A percentile compares a stretch with the other conserved stretches of the same genome.
phyloP scores from a whole-genome alignment of 257 asterid species.

The Asclepias syriaca region DNA sequence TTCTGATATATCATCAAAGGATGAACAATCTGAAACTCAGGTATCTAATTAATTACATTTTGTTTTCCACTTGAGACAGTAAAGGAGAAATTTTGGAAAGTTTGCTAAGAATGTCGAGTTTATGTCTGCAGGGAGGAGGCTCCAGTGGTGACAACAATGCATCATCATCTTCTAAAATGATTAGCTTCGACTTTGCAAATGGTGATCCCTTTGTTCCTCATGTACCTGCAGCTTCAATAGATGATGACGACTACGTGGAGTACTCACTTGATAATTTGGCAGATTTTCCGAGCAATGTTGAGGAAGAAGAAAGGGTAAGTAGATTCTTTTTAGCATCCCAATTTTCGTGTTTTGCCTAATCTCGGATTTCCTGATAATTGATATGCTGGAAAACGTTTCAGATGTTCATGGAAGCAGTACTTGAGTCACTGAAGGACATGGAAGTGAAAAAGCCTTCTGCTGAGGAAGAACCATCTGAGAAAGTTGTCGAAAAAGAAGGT shows the following conservation, averaged over 20 bases:
- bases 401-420: constrained; percentile 83
- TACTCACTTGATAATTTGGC: constrained; percentile 59
- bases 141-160: constrained; percentile 43
- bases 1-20: constrained; percentile 58
- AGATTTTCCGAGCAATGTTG: constrained; percentile 73
- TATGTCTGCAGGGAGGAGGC: constrained; percentile 49
- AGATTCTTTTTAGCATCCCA: neutral
- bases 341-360: neutral
- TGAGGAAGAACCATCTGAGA: constrained; percentile 28
- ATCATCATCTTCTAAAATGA: constrained; percentile 74
- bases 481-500: constrained; percentile 23
- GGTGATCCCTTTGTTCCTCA: constrained; percentile 44
- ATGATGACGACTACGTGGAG: constrained; percentile 78
- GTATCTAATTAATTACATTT: constrained; percentile 25
- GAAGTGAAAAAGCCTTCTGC: constrained; percentile 25
- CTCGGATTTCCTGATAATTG: neutral
- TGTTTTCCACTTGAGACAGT: neutral
- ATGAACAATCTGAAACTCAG: constrained; percentile 48
- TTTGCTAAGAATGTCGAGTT: neutral
- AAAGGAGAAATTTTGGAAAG: neutral
- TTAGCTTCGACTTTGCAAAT: constrained; percentile 64
- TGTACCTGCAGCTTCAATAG: constrained; percentile 49
- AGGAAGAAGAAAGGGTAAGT: constrained; percentile 86
- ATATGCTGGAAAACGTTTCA: constrained; percentile 25
- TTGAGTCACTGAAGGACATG: constrained; percentile 66